A percentile compares a stretch with the other conserved stretches of the same genome.
phyloP scores from a whole-genome alignment of 352 stramenopile species.

The Aphanomyces euteiches region DNA sequence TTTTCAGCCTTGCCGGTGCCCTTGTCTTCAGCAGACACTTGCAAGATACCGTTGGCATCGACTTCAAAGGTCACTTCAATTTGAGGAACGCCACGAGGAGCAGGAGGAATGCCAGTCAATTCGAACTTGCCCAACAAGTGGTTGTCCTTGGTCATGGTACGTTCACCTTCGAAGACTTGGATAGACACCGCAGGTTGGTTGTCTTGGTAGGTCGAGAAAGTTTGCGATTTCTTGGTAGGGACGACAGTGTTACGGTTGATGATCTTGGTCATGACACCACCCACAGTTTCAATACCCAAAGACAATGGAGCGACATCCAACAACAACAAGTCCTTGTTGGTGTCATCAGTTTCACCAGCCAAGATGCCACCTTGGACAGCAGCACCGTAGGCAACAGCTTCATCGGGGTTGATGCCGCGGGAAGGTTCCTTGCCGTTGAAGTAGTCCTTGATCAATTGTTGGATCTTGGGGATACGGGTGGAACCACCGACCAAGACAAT shows the following conservation, averaged over 20 bases:
- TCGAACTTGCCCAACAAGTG: slow-evolving; percentile 99
- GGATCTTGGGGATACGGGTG: slow-evolving; percentile 97
- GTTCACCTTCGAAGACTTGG: slow-evolving; percentile 98
- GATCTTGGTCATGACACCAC: slow-evolving; percentile 98
- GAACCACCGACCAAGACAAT: slow-evolving; percentile 99
- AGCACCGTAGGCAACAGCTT: slow-evolving; percentile 98
- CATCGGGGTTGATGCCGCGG: slow-evolving; percentile 94
- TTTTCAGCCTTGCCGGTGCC: slow-evolving; percentile 96
- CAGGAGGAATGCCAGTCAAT: slow-evolving; percentile 95
- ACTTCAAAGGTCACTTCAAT: slow-evolving; percentile 99
- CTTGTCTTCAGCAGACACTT: slow-evolving; percentile 98
- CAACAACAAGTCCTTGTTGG: slow-evolving; percentile 93
- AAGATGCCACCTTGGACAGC: slow-evolving; percentile 96
- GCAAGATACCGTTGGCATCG: slow-evolving; percentile 98
- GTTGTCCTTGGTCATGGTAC: slow-evolving; percentile 99
- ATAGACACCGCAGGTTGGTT: slow-evolving; percentile 92
- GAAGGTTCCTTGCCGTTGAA: slow-evolving; percentile 97
- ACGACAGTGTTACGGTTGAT: slow-evolving; percentile 98
- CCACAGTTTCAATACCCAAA: slow-evolving; percentile 98
- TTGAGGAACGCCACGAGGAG: slow-evolving; percentile 96
- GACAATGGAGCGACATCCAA: slow-evolving; percentile 97
- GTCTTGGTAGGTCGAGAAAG: slow-evolving; percentile 98
- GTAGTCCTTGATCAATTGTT: slow-evolving; percentile 95
- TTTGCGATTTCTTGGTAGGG: slow-evolving; percentile 98
- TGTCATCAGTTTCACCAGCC: slow-evolving; percentile 88